Base-by-base conservation (phyloP, 352 stramenopile species). In the Pythium biforme region DNA sequence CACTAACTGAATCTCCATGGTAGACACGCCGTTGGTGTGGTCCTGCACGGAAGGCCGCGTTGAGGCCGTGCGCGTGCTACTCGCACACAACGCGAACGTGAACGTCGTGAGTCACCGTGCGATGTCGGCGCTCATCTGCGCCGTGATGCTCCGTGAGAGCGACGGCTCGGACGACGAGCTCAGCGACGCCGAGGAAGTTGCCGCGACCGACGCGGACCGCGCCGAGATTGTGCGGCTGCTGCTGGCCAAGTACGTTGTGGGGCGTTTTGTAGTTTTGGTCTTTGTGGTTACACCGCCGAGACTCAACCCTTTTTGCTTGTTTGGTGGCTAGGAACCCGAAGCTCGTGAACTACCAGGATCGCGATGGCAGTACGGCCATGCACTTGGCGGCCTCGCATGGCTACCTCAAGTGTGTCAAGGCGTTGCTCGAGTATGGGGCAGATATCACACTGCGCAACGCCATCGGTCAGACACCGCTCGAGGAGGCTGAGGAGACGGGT, bases 291-390 rank as follows among this genome's bases (percentile, higher is more conserved):
- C 4, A 15, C 41, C 37, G 4, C 41, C n/a, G 11, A 26, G 5
- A 15, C 40, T 47, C n/a, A 47, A n/a, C n/a, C n/a, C n/a, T n/a
- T 7, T 47, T 3, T 37, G 5, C 12, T 25, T 46, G 14, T 23
- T 62, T 15, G 47, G 3, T 31, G 19, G 31, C 11, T 54, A 84
- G 74, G 46, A 89, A 88, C 51, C 58, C 55, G 10, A 77, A 89
- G 58, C 65, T 92, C 6, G 75, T 91, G 34, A 94, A 92, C 56
- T 88, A 88, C 33, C 85, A 94, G 55, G 85, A 94, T 58, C 81
- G 76, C 12, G 85, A 94, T 61, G 83, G 83, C 17, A 94, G 83
- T 66, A 89, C 85, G 5, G 85, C 85, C 17, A 92, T 94, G 83
- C 85, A 94, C 55, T 68, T 94, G 55, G 83, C 85, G 0, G 77